phyloP scores from a whole-genome alignment of 257 asterid species.

The Ballota nigra region DNA sequence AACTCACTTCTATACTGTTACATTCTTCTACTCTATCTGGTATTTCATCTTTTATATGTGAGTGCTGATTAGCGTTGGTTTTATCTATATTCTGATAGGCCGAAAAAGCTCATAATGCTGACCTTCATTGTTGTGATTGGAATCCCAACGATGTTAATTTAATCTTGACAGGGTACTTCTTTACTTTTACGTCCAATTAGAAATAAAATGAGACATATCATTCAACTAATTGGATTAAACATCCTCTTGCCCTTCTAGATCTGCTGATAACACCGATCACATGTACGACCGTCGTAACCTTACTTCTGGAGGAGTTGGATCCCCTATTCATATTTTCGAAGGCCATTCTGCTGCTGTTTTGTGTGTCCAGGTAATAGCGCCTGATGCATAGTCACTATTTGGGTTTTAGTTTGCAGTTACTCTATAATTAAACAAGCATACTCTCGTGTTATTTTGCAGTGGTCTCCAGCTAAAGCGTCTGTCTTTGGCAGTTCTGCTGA shows the following conservation, averaged over 20 bases:
- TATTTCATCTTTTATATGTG: slow-evolving; percentile 4
- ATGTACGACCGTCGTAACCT: slow-evolving; percentile 95
- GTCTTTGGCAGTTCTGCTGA: slow-evolving; percentile 97
- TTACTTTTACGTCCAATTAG: background rate
- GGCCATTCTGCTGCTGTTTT: slow-evolving; percentile 92
- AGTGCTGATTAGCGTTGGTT: slow-evolving; percentile 26
- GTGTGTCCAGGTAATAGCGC: slow-evolving; percentile 74
- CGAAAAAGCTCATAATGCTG: slow-evolving; percentile 88
- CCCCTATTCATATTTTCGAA: slow-evolving; percentile 84
- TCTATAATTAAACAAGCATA: slow-evolving; percentile 3
- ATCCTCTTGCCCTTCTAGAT: slow-evolving; percentile 40
- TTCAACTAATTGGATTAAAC: background rate
- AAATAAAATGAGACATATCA: background rate
- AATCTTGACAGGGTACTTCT: slow-evolving; percentile 81
- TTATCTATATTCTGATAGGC: slow-evolving; percentile 50
- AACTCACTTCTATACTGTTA: background rate
- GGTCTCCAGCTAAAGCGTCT: slow-evolving; percentile 93
- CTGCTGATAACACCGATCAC: slow-evolving; percentile 86
- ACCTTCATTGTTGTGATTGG: no score
- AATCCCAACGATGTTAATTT: slow-evolving; percentile 82
- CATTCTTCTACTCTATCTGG: background rate
- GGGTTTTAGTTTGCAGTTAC: background rate
- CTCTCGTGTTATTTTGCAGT: slow-evolving; percentile 44
- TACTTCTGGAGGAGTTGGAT: slow-evolving; percentile 79
- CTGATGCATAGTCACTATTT: background rate